Evolutionary conservation across 441 rosid species (phyloP).

Genomic region (Adansonia grandidieri): DNA sequence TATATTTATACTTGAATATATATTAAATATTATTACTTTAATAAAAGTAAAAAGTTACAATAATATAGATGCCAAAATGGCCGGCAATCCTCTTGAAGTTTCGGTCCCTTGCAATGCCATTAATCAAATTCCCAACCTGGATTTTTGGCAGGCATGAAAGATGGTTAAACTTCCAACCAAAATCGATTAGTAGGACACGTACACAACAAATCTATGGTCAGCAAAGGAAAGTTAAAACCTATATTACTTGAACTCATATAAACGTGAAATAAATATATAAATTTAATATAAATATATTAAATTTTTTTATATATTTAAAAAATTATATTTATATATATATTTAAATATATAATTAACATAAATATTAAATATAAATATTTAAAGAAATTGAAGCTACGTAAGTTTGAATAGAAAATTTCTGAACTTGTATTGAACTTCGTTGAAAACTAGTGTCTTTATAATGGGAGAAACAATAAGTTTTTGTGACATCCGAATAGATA

Average conservation of each 20-base stretch:
- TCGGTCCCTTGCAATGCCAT: conserved; percentile 79
- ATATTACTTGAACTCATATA: background rate
- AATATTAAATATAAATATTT: too few relatives aligned
- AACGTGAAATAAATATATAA: too few relatives aligned
- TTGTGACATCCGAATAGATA: conserved; percentile 66
- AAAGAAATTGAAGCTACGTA: too few relatives aligned
- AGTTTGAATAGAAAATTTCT: conserved; percentile 18
- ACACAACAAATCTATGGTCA: background rate
- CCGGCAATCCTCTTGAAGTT: conserved; percentile 88
- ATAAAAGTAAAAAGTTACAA: too few relatives aligned
- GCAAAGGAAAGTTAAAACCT: too few relatives aligned
- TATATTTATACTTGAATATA: too few relatives aligned
- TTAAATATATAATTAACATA: background rate
- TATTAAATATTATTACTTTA: too few relatives aligned
- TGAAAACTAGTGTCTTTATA: conserved; percentile 86
- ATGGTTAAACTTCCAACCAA: background rate
- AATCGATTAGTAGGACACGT: background rate
- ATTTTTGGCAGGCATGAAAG: conserved; percentile 11
- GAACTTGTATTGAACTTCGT: conserved; percentile 97
- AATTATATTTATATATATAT: background rate
- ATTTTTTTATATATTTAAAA: too few relatives aligned
- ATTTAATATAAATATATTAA: too few relatives aligned
- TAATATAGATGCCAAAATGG: conserved; percentile 48
- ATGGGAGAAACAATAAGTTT: conserved; percentile 95
- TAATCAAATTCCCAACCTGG: conserved; percentile 93